Base-by-base conservation (phyloP, 495 filamentous ascomycete species). In the Copromyces sp. region DNA sequence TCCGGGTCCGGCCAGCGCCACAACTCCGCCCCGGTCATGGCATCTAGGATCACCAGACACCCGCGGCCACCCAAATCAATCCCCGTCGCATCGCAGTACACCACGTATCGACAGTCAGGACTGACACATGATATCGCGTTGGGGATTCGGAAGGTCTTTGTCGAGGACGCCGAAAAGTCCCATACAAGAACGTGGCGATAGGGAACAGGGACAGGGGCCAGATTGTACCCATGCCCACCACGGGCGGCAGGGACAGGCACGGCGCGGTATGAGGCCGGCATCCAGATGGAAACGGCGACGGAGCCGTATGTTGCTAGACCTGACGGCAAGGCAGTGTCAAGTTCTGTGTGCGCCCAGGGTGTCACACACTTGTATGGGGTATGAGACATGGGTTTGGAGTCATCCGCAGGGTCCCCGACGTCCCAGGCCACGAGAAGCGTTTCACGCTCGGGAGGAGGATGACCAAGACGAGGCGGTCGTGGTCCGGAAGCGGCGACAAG, bases 221-320 rank as follows among this genome's bases (percentile, higher is more conserved):
- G 76, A 69, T 80, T 81, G 70, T 73, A 82, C 1, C 76, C 79
- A 37, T 70, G 24, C 12, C 74, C 76, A 20, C 77, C 78, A 14
- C 75, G 73, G 1, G 74, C 68, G 9, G 72, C 74, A 17, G 79
- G 77, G n/a, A 77, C 74, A 1, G 79, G 78, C 7, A 81, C 68
- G n/a, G 78, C 79, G 35, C 78, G 78, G 68, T 80, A 80, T 11
- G 73, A 73, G 1, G 80, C 80, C 6, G 80, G 80, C 39, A 82
- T 82, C 80, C 80, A 82, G 24, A 82, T 79, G 7, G 79, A 81
- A 4, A 82, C 78, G 24, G 78, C 78, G 1, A 80, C 76, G 35
- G 71, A 74, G 47, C 80, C 80, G 72, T 82, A 80, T 0, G 79
- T 78, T 7, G 78, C 79, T 16, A 82, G 71, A n/a, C 73, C 74